Base-by-base conservation (phyloP, 805 yeast genomes). In the Candida ipomoeae region DNA sequence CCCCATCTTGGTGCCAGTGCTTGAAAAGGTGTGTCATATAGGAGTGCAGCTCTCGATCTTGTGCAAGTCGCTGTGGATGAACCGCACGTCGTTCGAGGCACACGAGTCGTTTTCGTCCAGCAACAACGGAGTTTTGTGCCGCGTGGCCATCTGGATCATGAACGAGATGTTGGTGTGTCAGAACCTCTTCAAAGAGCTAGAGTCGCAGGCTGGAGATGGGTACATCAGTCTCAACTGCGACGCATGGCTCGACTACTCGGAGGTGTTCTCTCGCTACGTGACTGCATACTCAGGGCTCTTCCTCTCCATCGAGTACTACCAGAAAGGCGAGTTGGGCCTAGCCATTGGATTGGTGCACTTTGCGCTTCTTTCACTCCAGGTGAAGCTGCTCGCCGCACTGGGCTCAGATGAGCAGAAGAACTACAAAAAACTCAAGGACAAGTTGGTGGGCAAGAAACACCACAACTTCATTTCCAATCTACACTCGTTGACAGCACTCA, bases 231-330 rank as follows among this genome's bases (percentile, higher is more conserved):
- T 61, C 29, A 46, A 53, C 15, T 41, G 53, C 45, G 51, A 39
- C 1, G 44, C 57, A 38, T 65, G 75, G 77, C 13, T 38, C 1
- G 62, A 61, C 2, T 74, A 71, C 55, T 60, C 72, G 48, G 36
- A 46, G 6, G 46, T 73, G 1, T 53, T 72, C 13, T 60, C 65
- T 40, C 68, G 65, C 41, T 69, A 75, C 56, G 64, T 69, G 6
- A 61, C 65, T 21, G 78, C 78, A 0, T 74, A 75, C 51, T 69
- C 76, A 17, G 79, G 78, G 0, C 52, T 71, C n/a, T 71, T 77
- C 44, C 62, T 76, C 20, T 64, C 80, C 0, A 66, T 77, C 36
- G 81, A 77, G 44, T 60, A 65, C 47, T 77, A 77, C 57, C 77
- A 76, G 51, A 68, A 75, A 44, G 65, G 68, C 47, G 67, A 71